Base-by-base conservation (phyloP, 2,329 filamentous ascomycete species). In the Helminthosporium solani region DNA sequence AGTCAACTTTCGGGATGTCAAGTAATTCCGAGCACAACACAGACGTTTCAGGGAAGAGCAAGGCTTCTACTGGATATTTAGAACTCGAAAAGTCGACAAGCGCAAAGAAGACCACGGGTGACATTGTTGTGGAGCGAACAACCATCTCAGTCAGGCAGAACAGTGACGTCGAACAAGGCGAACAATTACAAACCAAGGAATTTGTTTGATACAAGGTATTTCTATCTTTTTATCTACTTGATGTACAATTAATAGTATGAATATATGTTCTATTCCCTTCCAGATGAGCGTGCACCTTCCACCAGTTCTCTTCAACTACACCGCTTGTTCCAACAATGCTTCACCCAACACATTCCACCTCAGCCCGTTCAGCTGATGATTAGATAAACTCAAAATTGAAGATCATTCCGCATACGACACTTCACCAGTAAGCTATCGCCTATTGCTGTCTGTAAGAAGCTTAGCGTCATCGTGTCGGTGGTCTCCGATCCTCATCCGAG, bases 61-160 rank as follows among this genome's bases (percentile, higher is more conserved):
- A 43, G 16, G 33, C 40, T 9, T 12, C 42, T 11, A 39, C n/a
- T 27, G 43, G 33, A 12, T 52, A 52, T 27, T 44, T 44, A 16
- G 46, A 52, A 40, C 43, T 52, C 2, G 43, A 49, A 12, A 47
- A 44, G 23, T 36, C 36, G 3, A 31, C 20, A 9, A 44, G 42
- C n/a, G 36, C 14, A 19, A 46, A 47, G 23, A 44, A 44, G 28
- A 27, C 25, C 28, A 33, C 23, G 6, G 42, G 42, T 9, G 42
- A 44, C 16, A 44, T 44, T 19, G 16, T 35, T 9, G 27, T 35
- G 12, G 34, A 39, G n/a, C 25, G 35, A 18, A 20, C 16, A 5
- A 16, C 41, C 15, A 19, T 38, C n/a, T 25, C 35, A 7, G 19
- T 25, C 6, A n/a, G 7, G 28, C 12, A 6, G 14, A 31, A 31